Evolutionary conservation across 129 eudicot genomes (phyloP).

Genomic region (Sambucus nigra): DNA sequence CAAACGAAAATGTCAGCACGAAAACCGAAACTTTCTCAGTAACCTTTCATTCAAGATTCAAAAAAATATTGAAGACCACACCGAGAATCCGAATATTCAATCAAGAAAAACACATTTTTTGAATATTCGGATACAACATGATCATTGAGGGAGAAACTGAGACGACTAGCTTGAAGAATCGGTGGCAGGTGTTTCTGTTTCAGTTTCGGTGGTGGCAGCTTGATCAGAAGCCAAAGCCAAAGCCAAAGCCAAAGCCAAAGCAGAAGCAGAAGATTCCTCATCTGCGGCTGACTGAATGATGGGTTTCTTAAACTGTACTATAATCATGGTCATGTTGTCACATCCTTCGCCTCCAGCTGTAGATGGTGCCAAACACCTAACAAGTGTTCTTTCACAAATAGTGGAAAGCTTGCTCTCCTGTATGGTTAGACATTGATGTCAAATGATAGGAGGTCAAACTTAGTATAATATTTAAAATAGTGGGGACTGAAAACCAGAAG

Average conservation of each 20-base stretch:
- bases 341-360: slow-evolving; percentile 99
- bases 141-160: too few species aligned
- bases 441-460: not conserved
- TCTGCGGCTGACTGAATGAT: slow-evolving; percentile 8
- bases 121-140: too few species aligned
- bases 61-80: not conserved
- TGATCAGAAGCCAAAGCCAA: not conserved
- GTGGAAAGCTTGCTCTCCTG: slow-evolving; percentile 80
- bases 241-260: not conserved
- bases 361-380: slow-evolving; percentile 84
- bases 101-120: not conserved
- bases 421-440: not conserved
- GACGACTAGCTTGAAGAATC: too few species aligned
- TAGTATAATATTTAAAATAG: too few species aligned
- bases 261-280: slow-evolving; percentile 23
- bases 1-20: not conserved
- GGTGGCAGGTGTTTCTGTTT: too few species aligned
- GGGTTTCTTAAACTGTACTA: slow-evolving; percentile 83
- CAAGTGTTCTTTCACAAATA: slow-evolving; percentile 72
- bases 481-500: too few species aligned
- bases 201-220: too few species aligned
- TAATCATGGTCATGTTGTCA: slow-evolving; percentile 95
- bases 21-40: not conserved
- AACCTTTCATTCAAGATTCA: not conserved
- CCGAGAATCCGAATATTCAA: not conserved